Evolutionary conservation across 2,329 filamentous ascomycete species (phyloP).

Genomic region (Penicillium digitatum): DNA sequence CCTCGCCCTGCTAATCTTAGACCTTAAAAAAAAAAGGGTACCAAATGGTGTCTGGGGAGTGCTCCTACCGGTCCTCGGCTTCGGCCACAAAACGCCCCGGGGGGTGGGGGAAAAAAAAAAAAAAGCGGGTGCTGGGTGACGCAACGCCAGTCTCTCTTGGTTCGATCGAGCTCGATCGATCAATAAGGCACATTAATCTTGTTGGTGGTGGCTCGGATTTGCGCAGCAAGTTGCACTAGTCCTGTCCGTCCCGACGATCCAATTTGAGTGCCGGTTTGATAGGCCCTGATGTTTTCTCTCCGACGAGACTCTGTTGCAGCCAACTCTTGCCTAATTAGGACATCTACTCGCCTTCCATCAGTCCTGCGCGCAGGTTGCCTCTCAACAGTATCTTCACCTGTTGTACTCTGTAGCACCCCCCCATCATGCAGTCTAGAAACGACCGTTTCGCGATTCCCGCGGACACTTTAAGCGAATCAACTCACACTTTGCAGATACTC

Average conservation of each 20-base stretch:
- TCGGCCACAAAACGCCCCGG: neutral
- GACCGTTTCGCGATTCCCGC: neutral
- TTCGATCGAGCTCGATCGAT: constrained; percentile 20
- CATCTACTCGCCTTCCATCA: neutral
- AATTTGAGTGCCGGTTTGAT: constrained; percentile 20
- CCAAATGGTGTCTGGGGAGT: neutral
- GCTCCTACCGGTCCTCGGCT: neutral
- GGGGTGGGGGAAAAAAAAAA: no score
- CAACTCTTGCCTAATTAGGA: neutral
- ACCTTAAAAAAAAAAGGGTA: neutral
- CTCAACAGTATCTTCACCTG: constrained; percentile 3
- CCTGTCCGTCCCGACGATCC: constrained; percentile 18
- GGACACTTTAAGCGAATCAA: neutral
- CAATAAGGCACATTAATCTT: no score
- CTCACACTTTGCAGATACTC: neutral
- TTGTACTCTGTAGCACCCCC: neutral
- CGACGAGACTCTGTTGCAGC: neutral
- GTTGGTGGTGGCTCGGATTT: constrained; percentile 4
- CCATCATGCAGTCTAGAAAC: neutral
- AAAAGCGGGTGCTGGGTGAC: constrained; percentile 11
- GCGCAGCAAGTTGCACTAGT: constrained; percentile 9
- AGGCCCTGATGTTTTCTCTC: constrained; percentile 10
- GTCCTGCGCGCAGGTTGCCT: constrained; percentile 1
- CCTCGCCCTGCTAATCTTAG: constrained; percentile 3
- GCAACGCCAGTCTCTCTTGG: neutral